These are phyloP conservation scores for Cladosporium oxysporum DNA, from an alignment of 2,329 filamentous ascomycete genomes.

Conservation along the genomic window DNA sequence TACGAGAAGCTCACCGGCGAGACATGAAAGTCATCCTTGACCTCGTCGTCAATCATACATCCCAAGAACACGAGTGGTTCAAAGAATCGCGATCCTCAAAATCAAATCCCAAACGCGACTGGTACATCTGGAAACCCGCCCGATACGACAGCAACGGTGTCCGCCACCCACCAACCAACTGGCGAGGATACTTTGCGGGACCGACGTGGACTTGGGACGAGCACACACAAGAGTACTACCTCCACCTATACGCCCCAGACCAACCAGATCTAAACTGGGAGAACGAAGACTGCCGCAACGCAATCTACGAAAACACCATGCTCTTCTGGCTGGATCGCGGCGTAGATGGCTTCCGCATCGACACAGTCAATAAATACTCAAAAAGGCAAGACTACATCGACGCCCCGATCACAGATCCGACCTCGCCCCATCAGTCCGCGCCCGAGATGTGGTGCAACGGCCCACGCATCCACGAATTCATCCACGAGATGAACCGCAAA, in stretches of 20 bases:
- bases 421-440: conserved; percentile 9
- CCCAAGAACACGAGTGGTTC: conserved; percentile 69
- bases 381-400: conserved; percentile 10
- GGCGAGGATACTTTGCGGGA: conserved; percentile 60
- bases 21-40: conserved; percentile 72
- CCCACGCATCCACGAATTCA: conserved; percentile 50
- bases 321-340: conserved; percentile 74
- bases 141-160: conserved; percentile 52
- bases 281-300: conserved; percentile 65
- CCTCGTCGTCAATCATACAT: conserved; percentile 75
- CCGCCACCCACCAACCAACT: conserved; percentile 73
- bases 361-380: conserved; percentile 33
- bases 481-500: conserved; percentile 46
- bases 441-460: conserved; percentile 31
- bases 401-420: conserved; percentile 15
- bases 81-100: conserved; percentile 63
- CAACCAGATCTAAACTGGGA: conserved; percentile 88
- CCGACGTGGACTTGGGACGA: conserved; percentile 73
- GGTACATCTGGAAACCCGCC: conserved; percentile 41
- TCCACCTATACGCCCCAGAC: conserved; percentile 73
- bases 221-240: conserved; percentile 70
- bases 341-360: conserved; percentile 50
- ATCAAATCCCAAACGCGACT: conserved; percentile 65
- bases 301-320: conserved; percentile 64
- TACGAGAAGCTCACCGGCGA: conserved; percentile 58